Conservation (phyloP, 129 eudicot species). For the Tagetes patula region DNA sequence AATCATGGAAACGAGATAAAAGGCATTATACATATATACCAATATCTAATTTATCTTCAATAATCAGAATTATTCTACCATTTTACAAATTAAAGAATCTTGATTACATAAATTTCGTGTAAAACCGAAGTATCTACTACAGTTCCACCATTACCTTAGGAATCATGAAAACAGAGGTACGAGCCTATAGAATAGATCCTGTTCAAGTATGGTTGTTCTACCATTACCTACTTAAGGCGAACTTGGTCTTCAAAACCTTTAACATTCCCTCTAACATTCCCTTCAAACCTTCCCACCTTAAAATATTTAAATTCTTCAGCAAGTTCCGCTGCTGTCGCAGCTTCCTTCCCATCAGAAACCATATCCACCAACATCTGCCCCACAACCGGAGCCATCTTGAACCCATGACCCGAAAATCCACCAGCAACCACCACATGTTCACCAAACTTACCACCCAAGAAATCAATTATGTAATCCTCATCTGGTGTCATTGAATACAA, state of each 20-base stretch:
- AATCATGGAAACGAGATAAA: no score
- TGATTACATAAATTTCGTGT: no score
- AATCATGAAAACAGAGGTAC: neutral
- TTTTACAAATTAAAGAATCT: no score
- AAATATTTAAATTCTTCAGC: conserved; percentile 50
- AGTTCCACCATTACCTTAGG: neutral
- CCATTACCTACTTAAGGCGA: conserved; percentile 25
- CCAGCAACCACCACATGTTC: conserved; percentile 81
- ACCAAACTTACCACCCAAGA: conserved; percentile 71
- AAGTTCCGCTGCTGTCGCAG: neutral
- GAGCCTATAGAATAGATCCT: no score
- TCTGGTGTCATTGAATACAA: conserved; percentile 91
- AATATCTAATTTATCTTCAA: no score
- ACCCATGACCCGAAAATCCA: conserved; percentile 96
- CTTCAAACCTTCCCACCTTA: conserved; percentile 57
- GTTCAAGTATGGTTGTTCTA: no score
- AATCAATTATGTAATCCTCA: conserved; percentile 83
- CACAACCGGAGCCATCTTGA: conserved; percentile 81
- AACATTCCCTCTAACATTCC: conserved; percentile 54
- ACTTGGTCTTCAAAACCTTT: conserved; percentile 67
- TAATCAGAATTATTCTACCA: no score
- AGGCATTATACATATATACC: no score
- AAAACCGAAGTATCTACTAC: no score
- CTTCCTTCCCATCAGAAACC: conserved; percentile 50
- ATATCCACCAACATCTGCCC: conserved; percentile 66